A percentile compares a stretch with the other conserved stretches of the same genome.
These are phyloP conservation scores for Cercospora canescens DNA, from an alignment of 2,329 filamentous ascomycete genomes.

Conservation along the genomic window DNA sequence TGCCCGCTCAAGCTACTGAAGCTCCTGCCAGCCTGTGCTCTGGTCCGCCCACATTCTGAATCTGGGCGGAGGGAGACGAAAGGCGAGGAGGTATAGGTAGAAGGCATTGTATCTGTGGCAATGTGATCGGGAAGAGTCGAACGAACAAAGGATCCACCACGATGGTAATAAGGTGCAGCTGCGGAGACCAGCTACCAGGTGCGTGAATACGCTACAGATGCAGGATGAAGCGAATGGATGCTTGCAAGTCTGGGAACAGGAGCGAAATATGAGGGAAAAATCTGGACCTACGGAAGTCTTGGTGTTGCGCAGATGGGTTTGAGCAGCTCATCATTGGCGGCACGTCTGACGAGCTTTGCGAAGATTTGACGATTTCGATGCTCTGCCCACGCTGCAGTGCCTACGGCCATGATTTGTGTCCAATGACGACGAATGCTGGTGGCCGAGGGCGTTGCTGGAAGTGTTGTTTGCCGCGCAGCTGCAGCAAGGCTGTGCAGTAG, in stretches of 20 bases:
- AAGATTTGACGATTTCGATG: not conserved
- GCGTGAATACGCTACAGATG: slow-evolving; percentile 1
- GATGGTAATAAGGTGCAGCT: slow-evolving; percentile 8
- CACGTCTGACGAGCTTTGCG: slow-evolving; percentile 7
- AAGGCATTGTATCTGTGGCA: slow-evolving; percentile 26
- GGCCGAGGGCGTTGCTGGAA: not conserved
- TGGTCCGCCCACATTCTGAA: slow-evolving; percentile 27
- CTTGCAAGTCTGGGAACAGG: not conserved
- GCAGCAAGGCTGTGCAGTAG: slow-evolving; percentile 3
- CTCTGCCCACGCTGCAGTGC: not conserved
- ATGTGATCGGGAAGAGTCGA: not conserved
- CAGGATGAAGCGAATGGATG: not conserved
- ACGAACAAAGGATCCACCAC: not conserved
- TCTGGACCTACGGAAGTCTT: not conserved
- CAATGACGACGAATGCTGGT: slow-evolving; percentile 1
- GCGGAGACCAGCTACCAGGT: slow-evolving; percentile 1
- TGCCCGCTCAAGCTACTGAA: slow-evolving; percentile 23
- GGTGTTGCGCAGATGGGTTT: not conserved
- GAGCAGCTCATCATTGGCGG: slow-evolving; percentile 11
- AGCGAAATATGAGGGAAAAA: not conserved
- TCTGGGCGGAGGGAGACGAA: slow-evolving; percentile 32
- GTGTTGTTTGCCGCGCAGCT: slow-evolving; percentile 5
- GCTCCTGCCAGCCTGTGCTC: slow-evolving; percentile 19
- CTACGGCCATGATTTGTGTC: not conserved
- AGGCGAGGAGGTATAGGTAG: slow-evolving; percentile 24